phyloP scores from a whole-genome alignment of 257 asterid species.

The Euphrasia confusa region DNA sequence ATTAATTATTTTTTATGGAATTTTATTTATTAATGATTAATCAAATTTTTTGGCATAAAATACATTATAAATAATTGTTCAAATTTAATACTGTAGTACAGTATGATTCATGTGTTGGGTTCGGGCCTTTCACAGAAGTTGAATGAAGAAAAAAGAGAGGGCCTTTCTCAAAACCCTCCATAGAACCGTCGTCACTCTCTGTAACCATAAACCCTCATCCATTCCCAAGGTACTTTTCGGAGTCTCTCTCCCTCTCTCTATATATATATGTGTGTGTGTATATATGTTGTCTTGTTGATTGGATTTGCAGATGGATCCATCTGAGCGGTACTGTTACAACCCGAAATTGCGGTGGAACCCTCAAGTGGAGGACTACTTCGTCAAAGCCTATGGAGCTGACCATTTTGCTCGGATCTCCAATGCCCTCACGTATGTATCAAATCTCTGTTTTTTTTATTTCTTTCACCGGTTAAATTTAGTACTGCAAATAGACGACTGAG shows the following conservation, averaged over 20 bases:
- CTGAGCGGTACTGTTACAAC: constrained; percentile 67
- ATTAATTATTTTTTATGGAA: no score
- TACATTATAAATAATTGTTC: no score
- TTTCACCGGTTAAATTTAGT: neutral
- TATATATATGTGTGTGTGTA: neutral
- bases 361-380: constrained; percentile 71
- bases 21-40: no score
- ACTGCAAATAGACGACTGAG: no score
- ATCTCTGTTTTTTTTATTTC: neutral
- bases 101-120: neutral
- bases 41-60: no score
- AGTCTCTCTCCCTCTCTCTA: neutral
- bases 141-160: constrained; percentile 34
- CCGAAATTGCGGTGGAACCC: constrained; percentile 81
- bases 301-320: constrained; percentile 58
- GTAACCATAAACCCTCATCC: constrained; percentile 27
- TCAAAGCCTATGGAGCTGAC: constrained; percentile 75
- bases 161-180: constrained; percentile 30
- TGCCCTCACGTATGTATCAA: constrained; percentile 57
- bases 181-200: constrained; percentile 27
- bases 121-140: neutral
- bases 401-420: constrained; percentile 72
- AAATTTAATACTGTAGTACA: no score
- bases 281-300: constrained; percentile 17
- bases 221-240: constrained; percentile 18